phyloP scores from a whole-genome alignment of 495 filamentous ascomycete genomes.

The Penicillium daleae region DNA sequence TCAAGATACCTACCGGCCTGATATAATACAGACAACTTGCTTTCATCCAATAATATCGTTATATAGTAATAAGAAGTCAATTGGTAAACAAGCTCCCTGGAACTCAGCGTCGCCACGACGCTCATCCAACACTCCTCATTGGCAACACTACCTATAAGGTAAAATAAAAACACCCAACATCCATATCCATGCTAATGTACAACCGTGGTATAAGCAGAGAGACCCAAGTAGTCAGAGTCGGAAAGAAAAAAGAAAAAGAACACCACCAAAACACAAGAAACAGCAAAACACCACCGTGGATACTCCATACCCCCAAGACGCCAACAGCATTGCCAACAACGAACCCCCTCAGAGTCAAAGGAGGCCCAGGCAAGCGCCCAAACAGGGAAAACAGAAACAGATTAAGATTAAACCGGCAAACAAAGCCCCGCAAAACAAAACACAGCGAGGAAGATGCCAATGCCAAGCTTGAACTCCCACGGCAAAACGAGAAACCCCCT shows the following conservation, averaged over 20 bases:
- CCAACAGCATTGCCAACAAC: not conserved
- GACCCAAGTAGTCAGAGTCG: conserved; percentile 2
- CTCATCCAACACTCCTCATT: conserved; percentile 6
- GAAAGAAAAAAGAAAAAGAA: not conserved
- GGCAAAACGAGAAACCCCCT: too few relatives aligned
- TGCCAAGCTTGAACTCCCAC: not conserved
- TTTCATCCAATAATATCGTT: not conserved
- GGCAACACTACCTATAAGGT: conserved; percentile 18
- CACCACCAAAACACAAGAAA: conserved; percentile 1
- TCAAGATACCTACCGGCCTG: too few relatives aligned
- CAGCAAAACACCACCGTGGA: conserved; percentile 10
- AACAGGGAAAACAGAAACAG: not conserved
- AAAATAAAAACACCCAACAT: conserved; percentile 18
- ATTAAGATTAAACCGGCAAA: conserved; percentile 17
- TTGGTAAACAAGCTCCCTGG: not conserved
- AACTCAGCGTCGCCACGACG: not conserved
- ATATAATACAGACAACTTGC: not conserved
- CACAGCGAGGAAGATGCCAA: not conserved
- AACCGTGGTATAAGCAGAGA: conserved; percentile 25
- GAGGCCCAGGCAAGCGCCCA: not conserved
- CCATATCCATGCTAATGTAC: conserved; percentile 34
- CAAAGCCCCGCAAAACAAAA: not conserved
- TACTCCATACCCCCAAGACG: conserved; percentile 27
- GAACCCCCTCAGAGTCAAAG: not conserved
- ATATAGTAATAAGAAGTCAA: not conserved